Evolutionary conservation across 805 yeast species (phyloP).

Genomic region (Jamesozyma hellenica): DNA sequence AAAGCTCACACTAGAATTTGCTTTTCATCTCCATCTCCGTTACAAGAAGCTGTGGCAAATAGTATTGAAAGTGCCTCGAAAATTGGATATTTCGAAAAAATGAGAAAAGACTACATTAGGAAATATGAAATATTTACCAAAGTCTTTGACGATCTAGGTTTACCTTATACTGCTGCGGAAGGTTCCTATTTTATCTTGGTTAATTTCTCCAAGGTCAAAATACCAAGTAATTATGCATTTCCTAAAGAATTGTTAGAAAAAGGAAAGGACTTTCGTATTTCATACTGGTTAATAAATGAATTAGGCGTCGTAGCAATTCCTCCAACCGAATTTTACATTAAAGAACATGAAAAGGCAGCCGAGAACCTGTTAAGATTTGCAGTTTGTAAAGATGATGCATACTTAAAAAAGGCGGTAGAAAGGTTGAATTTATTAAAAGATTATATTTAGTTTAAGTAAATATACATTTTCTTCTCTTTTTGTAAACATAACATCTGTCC

Average conservation of each 20-base stretch:
- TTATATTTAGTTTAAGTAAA: slow-evolving; percentile 33
- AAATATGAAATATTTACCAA: slow-evolving; percentile 67
- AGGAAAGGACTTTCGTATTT: slow-evolving; percentile 79
- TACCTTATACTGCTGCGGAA: slow-evolving; percentile 84
- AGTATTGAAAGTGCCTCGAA: slow-evolving; percentile 56
- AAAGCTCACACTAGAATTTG: slow-evolving; percentile 93
- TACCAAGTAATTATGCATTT: slow-evolving; percentile 62
- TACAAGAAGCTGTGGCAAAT: slow-evolving; percentile 83
- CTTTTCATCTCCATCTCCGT: slow-evolving; percentile 81
- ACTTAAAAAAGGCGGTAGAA: slow-evolving; percentile 71
- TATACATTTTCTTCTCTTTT: no score
- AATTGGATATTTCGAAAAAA: slow-evolving; percentile 57
- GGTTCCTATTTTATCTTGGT: slow-evolving; percentile 92
- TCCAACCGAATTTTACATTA: slow-evolving; percentile 85
- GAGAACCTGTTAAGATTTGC: slow-evolving; percentile 88
- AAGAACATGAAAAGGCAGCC: slow-evolving; percentile 61
- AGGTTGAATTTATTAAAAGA: slow-evolving; percentile 62
- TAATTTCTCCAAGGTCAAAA: slow-evolving; percentile 69
- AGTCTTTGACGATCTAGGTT: slow-evolving; percentile 75
- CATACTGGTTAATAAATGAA: slow-evolving; percentile 88
- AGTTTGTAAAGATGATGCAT: slow-evolving; percentile 83
- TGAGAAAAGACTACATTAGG: slow-evolving; percentile 54
- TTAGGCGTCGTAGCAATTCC: slow-evolving; percentile 95
- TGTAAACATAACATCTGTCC: no score
- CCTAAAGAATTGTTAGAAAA: slow-evolving; percentile 60